These are phyloP conservation scores for Paecilomyces sp. DNA, from an alignment of 2,329 filamentous ascomycete species.

Conservation along the genomic window DNA sequence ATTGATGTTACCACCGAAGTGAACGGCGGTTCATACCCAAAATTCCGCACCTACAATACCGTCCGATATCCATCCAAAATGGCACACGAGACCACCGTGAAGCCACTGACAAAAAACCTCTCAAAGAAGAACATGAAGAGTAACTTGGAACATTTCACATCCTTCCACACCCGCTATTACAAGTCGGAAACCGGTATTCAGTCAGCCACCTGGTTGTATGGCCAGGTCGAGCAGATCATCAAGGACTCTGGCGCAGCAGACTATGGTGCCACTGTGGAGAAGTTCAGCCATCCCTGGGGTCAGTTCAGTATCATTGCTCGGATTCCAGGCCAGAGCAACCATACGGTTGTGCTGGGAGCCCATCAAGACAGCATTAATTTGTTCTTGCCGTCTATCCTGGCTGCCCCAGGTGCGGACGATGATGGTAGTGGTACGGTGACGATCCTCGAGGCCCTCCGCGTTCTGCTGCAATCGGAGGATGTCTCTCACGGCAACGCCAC, in stretches of 20 bases:
- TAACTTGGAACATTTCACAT: conserved; percentile 65
- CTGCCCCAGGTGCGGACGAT: conserved; percentile 90
- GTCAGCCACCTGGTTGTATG: conserved; percentile 80
- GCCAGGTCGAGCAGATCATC: conserved; percentile 66
- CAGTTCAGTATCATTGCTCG: conserved; percentile 88
- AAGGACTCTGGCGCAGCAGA: conserved; percentile 62
- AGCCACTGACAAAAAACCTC: conserved; percentile 60
- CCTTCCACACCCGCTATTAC: conserved; percentile 52
- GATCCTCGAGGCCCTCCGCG: conserved; percentile 83
- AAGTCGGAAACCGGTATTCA: conserved; percentile 62
- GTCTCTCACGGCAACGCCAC: conserved; percentile 63
- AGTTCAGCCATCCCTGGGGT: conserved; percentile 77
- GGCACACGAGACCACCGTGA: conserved; percentile 58
- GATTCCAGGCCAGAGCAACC: conserved; percentile 77
- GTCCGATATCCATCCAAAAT: conserved; percentile 62
- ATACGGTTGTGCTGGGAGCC: conserved; percentile 80
- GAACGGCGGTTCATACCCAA: conserved; percentile 55
- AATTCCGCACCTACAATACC: conserved; percentile 28
- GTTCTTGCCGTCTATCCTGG: conserved; percentile 73
- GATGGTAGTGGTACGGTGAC: conserved; percentile 91
- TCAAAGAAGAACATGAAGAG: conserved; percentile 68
- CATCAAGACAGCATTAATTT: conserved; percentile 96
- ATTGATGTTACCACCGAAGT: conserved; percentile 78
- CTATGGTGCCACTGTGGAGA: conserved; percentile 59
- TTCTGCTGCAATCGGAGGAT: conserved; percentile 65